phyloP scores from a whole-genome alignment of 371 early-diverging fungal genomes.

The Apophysomyces variabilis region DNA sequence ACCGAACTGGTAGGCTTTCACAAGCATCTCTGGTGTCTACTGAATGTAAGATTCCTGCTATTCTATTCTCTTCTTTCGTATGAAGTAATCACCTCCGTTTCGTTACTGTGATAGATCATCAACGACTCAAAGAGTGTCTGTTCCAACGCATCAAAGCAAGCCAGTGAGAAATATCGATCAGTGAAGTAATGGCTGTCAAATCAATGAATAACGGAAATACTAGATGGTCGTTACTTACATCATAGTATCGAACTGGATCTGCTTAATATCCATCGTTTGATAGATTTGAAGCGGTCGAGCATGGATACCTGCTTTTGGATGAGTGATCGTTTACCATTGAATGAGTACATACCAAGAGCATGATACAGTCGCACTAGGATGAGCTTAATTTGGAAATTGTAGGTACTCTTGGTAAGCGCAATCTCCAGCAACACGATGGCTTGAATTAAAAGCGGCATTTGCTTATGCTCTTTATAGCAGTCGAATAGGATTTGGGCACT shows the following conservation, averaged over 20 bases:
- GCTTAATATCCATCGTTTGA: conserved; percentile 83
- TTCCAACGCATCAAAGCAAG: conserved; percentile 57
- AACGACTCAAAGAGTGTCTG: conserved; percentile 57
- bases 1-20: conserved; percentile 81
- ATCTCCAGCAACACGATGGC: conserved; percentile 75
- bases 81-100: conserved; percentile 56
- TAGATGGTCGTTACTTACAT: conserved; percentile 44
- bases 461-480: conserved; percentile 44
- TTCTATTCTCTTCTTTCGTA: not conserved
- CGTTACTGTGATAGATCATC: conserved; percentile 79
- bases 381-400: conserved; percentile 84
- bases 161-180: conserved; percentile 67
- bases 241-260: conserved; percentile 88
- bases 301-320: conserved; percentile 55
- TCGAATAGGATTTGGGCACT: conserved; percentile 66
- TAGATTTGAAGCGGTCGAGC: conserved; percentile 70
- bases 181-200: conserved; percentile 63
- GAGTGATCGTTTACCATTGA: not conserved
- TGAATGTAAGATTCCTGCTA: not conserved
- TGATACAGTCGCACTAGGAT: conserved; percentile 81
- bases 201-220: not conserved
- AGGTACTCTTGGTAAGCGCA: conserved; percentile 74
- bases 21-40: conserved; percentile 86
- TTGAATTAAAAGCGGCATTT: conserved; percentile 39
- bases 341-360: conserved; percentile 56